phyloP scores from a whole-genome alignment of 371 early-diverging fungal genomes.

The Zychaea mexicana region DNA sequence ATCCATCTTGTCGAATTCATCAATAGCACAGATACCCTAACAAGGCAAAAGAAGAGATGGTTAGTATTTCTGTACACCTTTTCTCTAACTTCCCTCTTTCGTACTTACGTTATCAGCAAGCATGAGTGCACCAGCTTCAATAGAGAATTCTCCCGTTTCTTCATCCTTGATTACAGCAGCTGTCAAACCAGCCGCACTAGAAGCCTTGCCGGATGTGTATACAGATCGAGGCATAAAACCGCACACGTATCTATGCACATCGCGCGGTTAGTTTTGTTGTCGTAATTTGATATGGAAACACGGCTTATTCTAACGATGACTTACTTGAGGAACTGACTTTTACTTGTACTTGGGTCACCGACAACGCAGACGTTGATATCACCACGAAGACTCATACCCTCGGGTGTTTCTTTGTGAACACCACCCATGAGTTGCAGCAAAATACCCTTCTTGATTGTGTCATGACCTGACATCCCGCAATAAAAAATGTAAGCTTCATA shows the following conservation, averaged over 20 bases:
- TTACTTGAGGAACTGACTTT: conserved; percentile 96
- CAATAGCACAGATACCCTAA: conserved; percentile 98
- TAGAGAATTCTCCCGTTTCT: conserved; percentile 99
- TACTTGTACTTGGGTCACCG: conserved; percentile 98
- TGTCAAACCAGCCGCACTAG: conserved; percentile 99
- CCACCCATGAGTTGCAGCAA: conserved; percentile 97
- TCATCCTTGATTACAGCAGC: conserved; percentile 98
- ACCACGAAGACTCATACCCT: conserved; percentile 96
- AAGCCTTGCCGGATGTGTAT: conserved; percentile 99
- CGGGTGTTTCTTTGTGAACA: conserved; percentile 92
- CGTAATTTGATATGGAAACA: not conserved
- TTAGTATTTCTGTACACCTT: not conserved
- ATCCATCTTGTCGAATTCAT: conserved; percentile 99
- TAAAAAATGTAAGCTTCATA: not conserved
- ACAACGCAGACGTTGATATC: conserved; percentile 99
- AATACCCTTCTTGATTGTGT: conserved; percentile 97
- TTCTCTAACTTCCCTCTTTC: not conserved
- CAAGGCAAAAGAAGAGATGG: not conserved
- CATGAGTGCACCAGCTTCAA: conserved; percentile 99
- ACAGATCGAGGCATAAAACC: conserved; percentile 92
- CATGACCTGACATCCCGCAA: conserved; percentile 68
- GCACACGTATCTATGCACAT: conserved; percentile 74
- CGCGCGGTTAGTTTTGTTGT: not conserved
- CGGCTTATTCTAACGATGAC: conserved; percentile 2
- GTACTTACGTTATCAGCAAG: conserved; percentile 94